These are phyloP conservation scores for Microcera coccophila DNA, from an alignment of 2,329 filamentous ascomycete species.

Conservation along the genomic window DNA sequence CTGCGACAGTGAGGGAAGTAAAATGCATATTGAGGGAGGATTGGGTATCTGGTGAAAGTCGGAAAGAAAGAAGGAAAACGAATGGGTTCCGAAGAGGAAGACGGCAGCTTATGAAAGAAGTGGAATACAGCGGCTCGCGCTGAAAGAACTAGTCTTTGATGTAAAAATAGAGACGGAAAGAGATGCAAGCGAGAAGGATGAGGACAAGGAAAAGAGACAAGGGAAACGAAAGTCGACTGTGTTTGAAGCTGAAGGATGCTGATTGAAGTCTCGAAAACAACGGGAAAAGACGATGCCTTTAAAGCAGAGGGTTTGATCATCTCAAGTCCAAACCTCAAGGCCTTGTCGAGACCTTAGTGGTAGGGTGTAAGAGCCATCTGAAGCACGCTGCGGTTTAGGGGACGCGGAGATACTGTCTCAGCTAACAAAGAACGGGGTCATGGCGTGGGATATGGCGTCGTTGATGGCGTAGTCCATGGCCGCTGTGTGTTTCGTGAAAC, in stretches of 20 bases:
- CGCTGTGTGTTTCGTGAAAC: slow-evolving; percentile 6
- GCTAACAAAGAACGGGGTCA: no score
- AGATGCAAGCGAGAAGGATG: slow-evolving; percentile 23
- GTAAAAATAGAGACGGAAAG: slow-evolving; percentile 23
- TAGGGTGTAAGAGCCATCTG: no score
- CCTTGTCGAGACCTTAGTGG: slow-evolving; percentile 10
- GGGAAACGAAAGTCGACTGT: slow-evolving; percentile 25
- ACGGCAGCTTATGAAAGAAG: slow-evolving; percentile 11
- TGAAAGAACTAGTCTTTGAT: slow-evolving; percentile 9
- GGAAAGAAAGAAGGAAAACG: slow-evolving; percentile 27
- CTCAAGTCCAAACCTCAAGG: neutral
- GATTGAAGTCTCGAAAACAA: slow-evolving; percentile 18
- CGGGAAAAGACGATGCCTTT: slow-evolving; percentile 40
- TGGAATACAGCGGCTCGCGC: slow-evolving; percentile 1
- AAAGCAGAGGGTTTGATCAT: slow-evolving; percentile 24
- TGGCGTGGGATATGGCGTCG: no score
- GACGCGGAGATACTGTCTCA: slow-evolving; percentile 20
- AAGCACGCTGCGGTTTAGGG: slow-evolving; percentile 19
- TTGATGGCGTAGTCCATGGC: no score
- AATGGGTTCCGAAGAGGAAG: slow-evolving; percentile 22
- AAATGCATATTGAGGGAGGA: slow-evolving; percentile 48
- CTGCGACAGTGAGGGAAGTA: slow-evolving; percentile 43
- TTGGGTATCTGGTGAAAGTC: slow-evolving; percentile 13
- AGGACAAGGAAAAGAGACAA: slow-evolving; percentile 27
- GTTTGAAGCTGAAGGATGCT: slow-evolving; percentile 17